A percentile compares a stretch with the other conserved stretches of the same genome.
phyloP scores from a whole-genome alignment of 331 rosid genomes.

The Malus hybrid region DNA sequence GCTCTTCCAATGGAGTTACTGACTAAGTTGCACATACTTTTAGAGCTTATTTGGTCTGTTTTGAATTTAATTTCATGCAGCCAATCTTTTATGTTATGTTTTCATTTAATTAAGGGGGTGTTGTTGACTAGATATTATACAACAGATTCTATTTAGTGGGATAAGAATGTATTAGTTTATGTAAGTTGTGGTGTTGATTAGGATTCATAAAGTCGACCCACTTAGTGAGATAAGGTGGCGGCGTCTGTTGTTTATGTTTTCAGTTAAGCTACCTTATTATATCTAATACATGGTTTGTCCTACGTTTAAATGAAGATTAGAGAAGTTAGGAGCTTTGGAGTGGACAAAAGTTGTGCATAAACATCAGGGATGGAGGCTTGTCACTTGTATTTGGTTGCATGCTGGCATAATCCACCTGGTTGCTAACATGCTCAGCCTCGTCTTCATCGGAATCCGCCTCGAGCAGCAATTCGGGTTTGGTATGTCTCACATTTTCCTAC shows the following conservation, averaged over 20 bases:
- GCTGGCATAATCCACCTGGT: slow-evolving; percentile 75
- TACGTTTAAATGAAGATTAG: slow-evolving; percentile 28
- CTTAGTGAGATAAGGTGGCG: fast-evolving
- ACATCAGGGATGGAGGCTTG: slow-evolving; percentile 77
- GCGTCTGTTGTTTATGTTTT: too few species aligned
- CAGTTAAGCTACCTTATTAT: too few species aligned
- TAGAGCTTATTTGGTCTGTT: too few species aligned
- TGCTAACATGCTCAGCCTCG: slow-evolving; percentile 67
- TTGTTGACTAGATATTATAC: too few species aligned
- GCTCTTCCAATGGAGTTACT: too few species aligned
- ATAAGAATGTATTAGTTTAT: too few species aligned
- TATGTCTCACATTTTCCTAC: slow-evolving; percentile 6
- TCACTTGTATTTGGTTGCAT: slow-evolving; percentile 80
- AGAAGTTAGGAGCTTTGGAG: slow-evolving; percentile 64
- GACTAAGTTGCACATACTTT: too few species aligned
- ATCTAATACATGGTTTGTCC: too few species aligned
- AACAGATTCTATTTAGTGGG: fast-evolving
- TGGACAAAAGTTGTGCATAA: slow-evolving; percentile 46
- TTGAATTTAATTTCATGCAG: not conserved
- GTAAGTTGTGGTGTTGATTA: fast-evolving
- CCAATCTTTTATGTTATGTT: not conserved
- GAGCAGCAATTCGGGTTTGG: slow-evolving; percentile 90
- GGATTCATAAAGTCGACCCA: fast-evolving
- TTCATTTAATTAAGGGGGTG: too few species aligned
- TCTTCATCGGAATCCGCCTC: slow-evolving; percentile 77